Conservation (phyloP, 2,329 filamentous ascomycete genomes). For the Aspergillus caelatus region DNA sequence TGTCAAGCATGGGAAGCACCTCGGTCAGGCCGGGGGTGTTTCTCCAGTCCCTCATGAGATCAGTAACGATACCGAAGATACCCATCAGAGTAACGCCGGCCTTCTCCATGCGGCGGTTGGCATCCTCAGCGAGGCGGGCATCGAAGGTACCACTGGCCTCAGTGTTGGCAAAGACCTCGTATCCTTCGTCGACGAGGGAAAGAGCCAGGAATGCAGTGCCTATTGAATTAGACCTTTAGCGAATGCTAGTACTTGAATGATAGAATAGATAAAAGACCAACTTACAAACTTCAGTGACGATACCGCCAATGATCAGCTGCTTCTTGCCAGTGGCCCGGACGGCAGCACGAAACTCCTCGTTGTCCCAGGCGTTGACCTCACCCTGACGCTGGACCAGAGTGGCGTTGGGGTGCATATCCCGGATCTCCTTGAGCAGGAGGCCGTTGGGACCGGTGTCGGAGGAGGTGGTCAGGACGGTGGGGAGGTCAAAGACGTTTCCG, state of each 20-base stretch:
- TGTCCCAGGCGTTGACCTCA: conserved; percentile 79
- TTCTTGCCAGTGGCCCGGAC: conserved; percentile 66
- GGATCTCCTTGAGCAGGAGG: conserved; percentile 69
- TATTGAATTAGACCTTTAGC: conserved; percentile 21
- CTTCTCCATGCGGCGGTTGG: conserved; percentile 67
- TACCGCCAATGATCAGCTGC: conserved; percentile 72
- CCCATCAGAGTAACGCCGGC: conserved; percentile 61
- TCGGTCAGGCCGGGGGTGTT: conserved; percentile 56
- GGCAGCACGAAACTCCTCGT: conserved; percentile 66
- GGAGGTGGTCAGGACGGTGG: conserved; percentile 71
- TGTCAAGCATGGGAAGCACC: conserved; percentile 66
- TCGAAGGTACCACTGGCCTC: conserved; percentile 71
- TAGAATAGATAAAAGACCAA: too few relatives aligned
- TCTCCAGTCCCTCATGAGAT: conserved; percentile 73
- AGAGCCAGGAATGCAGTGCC: conserved; percentile 72
- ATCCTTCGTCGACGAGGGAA: conserved; percentile 70
- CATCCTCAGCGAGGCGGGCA: conserved; percentile 50
- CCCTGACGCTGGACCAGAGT: conserved; percentile 69
- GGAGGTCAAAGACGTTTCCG: conserved; percentile 67
- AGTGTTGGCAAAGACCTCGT: conserved; percentile 72
- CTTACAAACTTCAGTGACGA: conserved; percentile 72
- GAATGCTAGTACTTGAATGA: background rate
- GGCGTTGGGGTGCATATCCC: conserved; percentile 67
- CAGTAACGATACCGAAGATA: conserved; percentile 66
- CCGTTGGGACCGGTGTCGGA: conserved; percentile 72